Evolutionary conservation across 495 filamentous ascomycete species (phyloP), one percentile per base, ranked within the genome.

Genomic region (Podospora sp.): DNA sequence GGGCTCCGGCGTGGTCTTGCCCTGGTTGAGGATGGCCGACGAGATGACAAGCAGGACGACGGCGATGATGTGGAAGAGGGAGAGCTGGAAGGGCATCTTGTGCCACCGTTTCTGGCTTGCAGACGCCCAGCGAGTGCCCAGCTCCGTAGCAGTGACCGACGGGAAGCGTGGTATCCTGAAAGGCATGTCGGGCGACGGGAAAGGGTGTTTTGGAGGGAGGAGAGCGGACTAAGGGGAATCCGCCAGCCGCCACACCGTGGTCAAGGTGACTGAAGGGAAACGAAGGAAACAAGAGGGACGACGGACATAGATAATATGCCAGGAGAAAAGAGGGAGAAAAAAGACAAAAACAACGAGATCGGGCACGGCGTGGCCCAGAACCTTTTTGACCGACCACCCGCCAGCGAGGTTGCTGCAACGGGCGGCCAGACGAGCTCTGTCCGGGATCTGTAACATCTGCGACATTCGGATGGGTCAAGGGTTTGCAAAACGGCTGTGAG

Each of bases 81-180:
- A 69, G 36, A 68, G 56, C 25, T 62, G 64, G 64, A 76, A 51
- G 50, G 74, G 58, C 71, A 76, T 75, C 56, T 63, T 73, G 16
- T 63, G 65, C 60, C 60, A 61, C 60, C 59, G 68, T 35, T 59
- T 65, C 60, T 65, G 69, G n/a, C 27, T 69, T 14, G 73, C 53
- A 27, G 70, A 73, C 14, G 63, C 24, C 70, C 71, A 72, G 50
- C 68, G 63, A 20, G 58, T 22, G 22, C 40, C 65, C 35, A 65
- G 49, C 24, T 72, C 71, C 59, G 73, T 59, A 12, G 66, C 58
- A 18, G 70, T 40, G 50, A 57, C 51, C 49, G 72, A 65, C 12
- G 73, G 73, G 63, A 74, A 69, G 51, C 68, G 68, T 6, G 75
- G 72, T 65, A 75, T 74, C 25, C 67, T 67, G 59, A 72, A 58